Evolutionary conservation across 1,139 yeast species (phyloP), one percentile per base, ranked within the genome.

Genomic region (Schwanniomyces etchellsii): DNA sequence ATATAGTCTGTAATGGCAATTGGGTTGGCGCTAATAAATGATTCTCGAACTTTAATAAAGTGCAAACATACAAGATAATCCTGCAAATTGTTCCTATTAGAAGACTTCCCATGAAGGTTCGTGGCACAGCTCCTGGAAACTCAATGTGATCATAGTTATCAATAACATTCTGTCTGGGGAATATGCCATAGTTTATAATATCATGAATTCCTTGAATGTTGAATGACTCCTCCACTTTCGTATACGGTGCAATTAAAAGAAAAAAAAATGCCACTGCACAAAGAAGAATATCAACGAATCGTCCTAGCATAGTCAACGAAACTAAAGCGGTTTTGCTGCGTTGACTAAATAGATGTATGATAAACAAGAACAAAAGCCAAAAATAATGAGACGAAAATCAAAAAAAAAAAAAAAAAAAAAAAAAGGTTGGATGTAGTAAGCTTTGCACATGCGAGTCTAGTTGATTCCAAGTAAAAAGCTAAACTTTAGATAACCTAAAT

Each of bases 171-270:
- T 64, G 65, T 17, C 53, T 54, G 2, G 64, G 61, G 27, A 39
- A 47, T 0, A 70, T 40, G 0, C 96, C 96, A 47, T 75, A 70
- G 39, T 71, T 70, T 33, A 85, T 44, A 29, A 89, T 67, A 48
- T 91, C 97, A 49, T 88, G 91, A 26, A 85, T 65, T 0, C 97
- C 97, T 47, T 91, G 97, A 28, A 85, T 64, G 45, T 81, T 85
- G 64, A 91, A 91, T 21, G 95, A 84, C 51, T 91, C 98, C 50
- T 91, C 97, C 1, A 91, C 96, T 54, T 91, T 89, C 4, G 96
- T 81, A 52, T 65, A 86, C 0, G 96, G 96, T 0, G 95, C 70
- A 3, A 73, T 43, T 14, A 62, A 42, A 39, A 81, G 48, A 49
- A 81, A 73, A 34, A 53, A 52, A 2, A 60, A 48, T 12, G 77